Percentiles rank a stretch among this genome's conserved stretches.
Conservation (phyloP, 2,329 filamentous ascomycete species). For the Plectosphaerella plurivora region DNA sequence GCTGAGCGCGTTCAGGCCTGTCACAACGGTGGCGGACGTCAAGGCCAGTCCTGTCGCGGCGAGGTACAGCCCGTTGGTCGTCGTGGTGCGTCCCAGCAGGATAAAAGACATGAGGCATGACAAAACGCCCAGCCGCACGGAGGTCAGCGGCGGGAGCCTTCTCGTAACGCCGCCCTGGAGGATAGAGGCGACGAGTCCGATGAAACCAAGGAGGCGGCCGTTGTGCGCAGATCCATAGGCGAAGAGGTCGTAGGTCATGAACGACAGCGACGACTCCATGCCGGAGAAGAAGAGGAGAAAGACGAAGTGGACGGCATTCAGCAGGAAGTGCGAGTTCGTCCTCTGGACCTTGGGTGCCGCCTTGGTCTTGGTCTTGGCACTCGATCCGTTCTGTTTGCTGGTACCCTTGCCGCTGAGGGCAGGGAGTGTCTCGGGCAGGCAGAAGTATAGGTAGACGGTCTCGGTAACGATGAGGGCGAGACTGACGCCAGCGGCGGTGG, state of each 20-base stretch:
- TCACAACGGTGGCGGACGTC: slow-evolving; percentile 92
- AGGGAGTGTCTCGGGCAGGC: slow-evolving; percentile 82
- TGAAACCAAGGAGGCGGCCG: slow-evolving; percentile 81
- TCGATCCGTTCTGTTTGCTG: slow-evolving; percentile 4
- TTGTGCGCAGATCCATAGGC: slow-evolving; percentile 74
- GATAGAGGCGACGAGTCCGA: slow-evolving; percentile 87
- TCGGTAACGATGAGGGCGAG: slow-evolving; percentile 80
- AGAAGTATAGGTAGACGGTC: slow-evolving; percentile 80
- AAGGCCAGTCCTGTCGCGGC: slow-evolving; percentile 82
- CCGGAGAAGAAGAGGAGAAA: slow-evolving; percentile 97
- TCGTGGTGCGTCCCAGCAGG: slow-evolving; percentile 66
- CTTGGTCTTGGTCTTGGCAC: slow-evolving; percentile 12
- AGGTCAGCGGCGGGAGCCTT: slow-evolving; percentile 73
- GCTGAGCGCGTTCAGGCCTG: slow-evolving; percentile 83
- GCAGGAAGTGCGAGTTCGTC: slow-evolving; percentile 77
- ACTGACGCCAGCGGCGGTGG: slow-evolving; percentile 84
- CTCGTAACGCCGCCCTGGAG: slow-evolving; percentile 90
- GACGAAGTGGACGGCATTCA: slow-evolving; percentile 81
- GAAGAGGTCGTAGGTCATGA: slow-evolving; percentile 96
- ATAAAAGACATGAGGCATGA: slow-evolving; percentile 77
- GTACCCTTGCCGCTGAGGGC: slow-evolving; percentile 32
- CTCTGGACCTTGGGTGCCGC: slow-evolving; percentile 30
- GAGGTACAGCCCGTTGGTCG: slow-evolving; percentile 67
- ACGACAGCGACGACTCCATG: slow-evolving; percentile 95
- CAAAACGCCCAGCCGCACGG: slow-evolving; percentile 74